Base-by-base conservation (phyloP, 495 filamentous ascomycete species). In the Aspergillus carlsbadensis region DNA sequence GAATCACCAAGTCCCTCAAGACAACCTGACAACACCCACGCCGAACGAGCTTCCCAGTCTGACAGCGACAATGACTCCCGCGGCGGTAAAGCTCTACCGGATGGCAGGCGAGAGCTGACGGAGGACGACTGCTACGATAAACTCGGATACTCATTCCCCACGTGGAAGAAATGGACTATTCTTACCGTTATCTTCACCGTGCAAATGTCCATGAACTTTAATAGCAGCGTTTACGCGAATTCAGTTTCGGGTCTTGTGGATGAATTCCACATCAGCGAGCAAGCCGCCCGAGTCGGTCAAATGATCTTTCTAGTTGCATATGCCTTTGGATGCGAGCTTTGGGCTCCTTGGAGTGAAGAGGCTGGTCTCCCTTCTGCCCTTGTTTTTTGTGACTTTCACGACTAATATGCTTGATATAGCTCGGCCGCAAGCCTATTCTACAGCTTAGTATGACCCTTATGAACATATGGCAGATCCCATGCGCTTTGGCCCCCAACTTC, bases 201-300 rank as follows among this genome's bases (percentile, higher is more conserved):
- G 6, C 89, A 91, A 61, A 83, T 86, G 46, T 91, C 88, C 5
- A 92, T 92, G 88, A 92, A 92, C 75, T 88, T 91, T 77, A 91
- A 91, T 75, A 86, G 85, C 10, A 84, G 82, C 29, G 78, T 90
- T 10, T 91, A 89, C 69, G 77, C 84, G 35, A 88, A 88, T 62
- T 87, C 80, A 13, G 68, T 90, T 11, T 59, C 59, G 0, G 82
- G 82, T 6, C 80, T 92, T 53, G 74, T 81, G 1, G 69, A 83
- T 40, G 68, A 87, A 35, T 91, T 88, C 65, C 43, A 73, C 14
- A 82, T 91, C 54, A 85, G 81, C 60, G 72, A 74, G 31, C 85
- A 89, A 64, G 80, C 79, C 0, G 88, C 86, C 1, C 79, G 87
- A 24, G 69, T 81, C 15, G 87, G 87, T 24, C 84, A 87, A 29